Evolutionary conservation across 148 eudicot species (phyloP).

Genomic region (Fagopyrum tataricum): DNA sequence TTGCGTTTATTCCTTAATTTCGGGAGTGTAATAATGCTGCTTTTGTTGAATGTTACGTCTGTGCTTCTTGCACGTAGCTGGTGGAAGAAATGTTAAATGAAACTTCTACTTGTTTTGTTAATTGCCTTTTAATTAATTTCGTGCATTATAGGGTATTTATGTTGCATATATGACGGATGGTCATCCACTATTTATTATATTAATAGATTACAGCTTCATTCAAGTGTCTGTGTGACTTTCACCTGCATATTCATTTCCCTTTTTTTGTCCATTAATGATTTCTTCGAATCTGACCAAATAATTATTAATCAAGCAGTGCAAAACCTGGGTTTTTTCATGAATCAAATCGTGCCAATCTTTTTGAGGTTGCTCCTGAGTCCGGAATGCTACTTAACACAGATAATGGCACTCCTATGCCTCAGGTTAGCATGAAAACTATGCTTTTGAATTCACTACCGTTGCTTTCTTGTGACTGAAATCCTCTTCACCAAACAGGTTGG

Average conservation of each 20-base stretch:
- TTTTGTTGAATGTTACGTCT: background rate
- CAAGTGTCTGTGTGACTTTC: background rate
- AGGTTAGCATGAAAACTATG: slow-evolving; percentile 34
- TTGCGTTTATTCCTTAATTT: background rate
- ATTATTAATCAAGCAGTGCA: slow-evolving; percentile 38
- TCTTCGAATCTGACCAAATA: background rate
- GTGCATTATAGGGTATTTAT: background rate
- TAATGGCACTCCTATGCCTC: slow-evolving; percentile 94
- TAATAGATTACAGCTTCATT: background rate
- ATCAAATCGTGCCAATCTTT: slow-evolving; percentile 80
- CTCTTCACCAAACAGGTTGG: slow-evolving; percentile 46
- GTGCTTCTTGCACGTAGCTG: background rate
- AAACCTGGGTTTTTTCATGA: slow-evolving; percentile 96
- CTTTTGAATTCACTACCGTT: background rate
- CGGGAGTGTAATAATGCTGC: background rate
- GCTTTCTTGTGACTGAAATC: slow-evolving; percentile 8
- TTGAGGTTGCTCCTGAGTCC: slow-evolving; percentile 83
- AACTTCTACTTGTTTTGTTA: background rate
- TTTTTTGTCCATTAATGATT: background rate
- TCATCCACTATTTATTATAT: background rate
- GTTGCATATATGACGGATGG: background rate
- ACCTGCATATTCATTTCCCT: background rate
- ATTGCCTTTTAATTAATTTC: background rate
- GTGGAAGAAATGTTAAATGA: background rate
- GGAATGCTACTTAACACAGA: slow-evolving; percentile 94